Evolutionary conservation across 2,329 filamentous ascomycete species (phyloP).

Genomic region (Aspergillus ibericus): DNA sequence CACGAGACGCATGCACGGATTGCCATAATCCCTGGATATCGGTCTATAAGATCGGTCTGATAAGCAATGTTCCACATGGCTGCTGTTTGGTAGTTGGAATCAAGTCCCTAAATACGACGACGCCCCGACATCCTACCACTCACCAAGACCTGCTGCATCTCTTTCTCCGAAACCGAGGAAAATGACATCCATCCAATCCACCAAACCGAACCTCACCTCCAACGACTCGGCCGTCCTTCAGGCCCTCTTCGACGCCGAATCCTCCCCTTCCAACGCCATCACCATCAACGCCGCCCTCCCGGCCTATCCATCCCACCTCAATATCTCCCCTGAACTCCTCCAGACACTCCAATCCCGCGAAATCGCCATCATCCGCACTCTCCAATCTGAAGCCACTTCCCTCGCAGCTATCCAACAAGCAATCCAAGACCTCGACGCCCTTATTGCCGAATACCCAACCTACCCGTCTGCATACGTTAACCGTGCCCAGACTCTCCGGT

Average conservation of each 20-base stretch:
- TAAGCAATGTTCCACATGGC: neutral
- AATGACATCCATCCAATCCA: conserved; percentile 20
- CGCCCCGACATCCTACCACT: neutral
- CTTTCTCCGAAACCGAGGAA: neutral
- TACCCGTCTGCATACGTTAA: conserved; percentile 59
- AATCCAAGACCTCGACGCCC: conserved; percentile 40
- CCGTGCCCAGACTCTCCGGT: conserved; percentile 52
- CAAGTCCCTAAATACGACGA: neutral
- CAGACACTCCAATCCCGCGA: conserved; percentile 41
- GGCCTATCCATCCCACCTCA: conserved; percentile 37
- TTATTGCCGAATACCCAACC: conserved; percentile 45
- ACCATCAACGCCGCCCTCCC: conserved; percentile 42
- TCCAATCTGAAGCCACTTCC: conserved; percentile 28
- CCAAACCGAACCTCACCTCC: conserved; percentile 34
- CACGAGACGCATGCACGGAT: neutral
- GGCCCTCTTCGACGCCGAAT: conserved; percentile 49
- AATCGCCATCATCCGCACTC: conserved; percentile 40
- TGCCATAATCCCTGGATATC: neutral
- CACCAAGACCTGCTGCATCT: neutral
- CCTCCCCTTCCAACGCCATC: conserved; percentile 39
- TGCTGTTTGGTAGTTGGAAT: neutral
- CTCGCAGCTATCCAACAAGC: conserved; percentile 29
- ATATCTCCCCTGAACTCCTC: conserved; percentile 40
- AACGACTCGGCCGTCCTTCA: conserved; percentile 49
- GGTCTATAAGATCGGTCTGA: neutral